Evolutionary conservation across 1,284 basidiomycete genomes (phyloP).

Genomic region (Ganoderma multipileum): DNA sequence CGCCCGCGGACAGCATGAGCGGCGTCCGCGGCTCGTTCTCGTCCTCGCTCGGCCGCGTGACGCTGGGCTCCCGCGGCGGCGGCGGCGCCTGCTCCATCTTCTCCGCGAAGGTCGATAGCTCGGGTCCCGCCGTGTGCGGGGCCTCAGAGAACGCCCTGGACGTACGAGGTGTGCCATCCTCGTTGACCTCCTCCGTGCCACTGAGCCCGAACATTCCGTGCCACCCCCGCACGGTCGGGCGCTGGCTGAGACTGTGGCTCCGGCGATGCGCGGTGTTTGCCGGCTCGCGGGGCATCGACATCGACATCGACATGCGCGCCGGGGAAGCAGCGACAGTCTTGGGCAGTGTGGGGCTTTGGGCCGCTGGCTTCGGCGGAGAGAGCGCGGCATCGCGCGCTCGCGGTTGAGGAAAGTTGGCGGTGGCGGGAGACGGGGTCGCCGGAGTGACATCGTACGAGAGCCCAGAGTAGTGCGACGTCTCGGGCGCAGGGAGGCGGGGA

Average conservation of each 20-base stretch:
- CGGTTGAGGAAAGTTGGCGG: conserved; percentile 65
- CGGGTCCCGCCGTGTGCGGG: conserved; percentile 66
- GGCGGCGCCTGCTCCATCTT: conserved; percentile 41
- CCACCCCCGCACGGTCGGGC: conserved; percentile 57
- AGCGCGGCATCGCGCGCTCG: conserved; percentile 59
- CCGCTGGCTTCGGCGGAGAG: conserved; percentile 13
- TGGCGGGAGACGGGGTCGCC: conserved; percentile 60
- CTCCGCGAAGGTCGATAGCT: conserved; percentile 57
- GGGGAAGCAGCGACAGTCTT: conserved; percentile 39
- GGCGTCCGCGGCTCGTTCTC: conserved; percentile 42
- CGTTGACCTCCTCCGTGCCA: conserved; percentile 45
- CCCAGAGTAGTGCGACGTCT: conserved; percentile 78
- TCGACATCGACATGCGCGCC: conserved; percentile 37
- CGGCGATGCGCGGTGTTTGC: conserved; percentile 72
- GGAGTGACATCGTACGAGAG: conserved; percentile 73
- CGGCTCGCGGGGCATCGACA: conserved; percentile 63
- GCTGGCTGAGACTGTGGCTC: conserved; percentile 80
- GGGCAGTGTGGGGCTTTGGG: conserved; percentile 25
- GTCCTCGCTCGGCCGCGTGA: conserved; percentile 33
- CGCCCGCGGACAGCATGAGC: conserved; percentile 57
- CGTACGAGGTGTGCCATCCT: conserved; percentile 44
- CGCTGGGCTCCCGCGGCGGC: conserved; percentile 32
- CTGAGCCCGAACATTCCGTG: conserved; percentile 57
- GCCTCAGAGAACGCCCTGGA: conserved; percentile 43
- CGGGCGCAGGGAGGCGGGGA: conserved; percentile 82